phyloP scores from a whole-genome alignment of 2,329 filamentous ascomycete genomes.

The Fusarium multiceps region DNA sequence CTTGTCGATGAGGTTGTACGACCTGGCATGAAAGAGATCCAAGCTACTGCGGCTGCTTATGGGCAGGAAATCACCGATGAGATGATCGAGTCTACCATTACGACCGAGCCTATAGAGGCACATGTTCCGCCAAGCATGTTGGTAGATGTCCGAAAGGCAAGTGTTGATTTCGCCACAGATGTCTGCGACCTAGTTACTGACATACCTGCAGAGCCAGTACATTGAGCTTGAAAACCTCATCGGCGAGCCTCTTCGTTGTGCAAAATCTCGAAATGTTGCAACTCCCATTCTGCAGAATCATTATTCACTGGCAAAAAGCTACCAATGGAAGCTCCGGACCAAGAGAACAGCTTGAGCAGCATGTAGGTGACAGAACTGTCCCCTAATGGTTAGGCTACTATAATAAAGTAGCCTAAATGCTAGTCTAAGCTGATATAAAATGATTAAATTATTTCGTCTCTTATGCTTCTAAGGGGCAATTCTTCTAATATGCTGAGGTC shows the following conservation, averaged over 20 bases:
- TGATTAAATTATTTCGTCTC: not conserved
- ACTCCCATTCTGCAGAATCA: slow-evolving; percentile 33
- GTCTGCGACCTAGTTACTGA: slow-evolving; percentile 5
- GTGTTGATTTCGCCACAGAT: not conserved
- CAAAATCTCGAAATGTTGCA: slow-evolving; percentile 30
- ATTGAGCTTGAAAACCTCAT: slow-evolving; percentile 44
- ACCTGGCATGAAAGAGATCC: slow-evolving; percentile 42
- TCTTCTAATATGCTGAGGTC: not conserved
- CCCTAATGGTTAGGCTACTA: not conserved
- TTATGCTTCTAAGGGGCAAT: not conserved
- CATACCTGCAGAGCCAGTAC: slow-evolving; percentile 35
- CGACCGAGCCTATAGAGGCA: slow-evolving; percentile 39
- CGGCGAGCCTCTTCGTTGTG: slow-evolving; percentile 41
- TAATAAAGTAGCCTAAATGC: not conserved
- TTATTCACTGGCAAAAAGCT: slow-evolving; percentile 36
- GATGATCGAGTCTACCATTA: slow-evolving; percentile 38
- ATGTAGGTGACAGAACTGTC: not conserved
- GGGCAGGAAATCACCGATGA: slow-evolving; percentile 40
- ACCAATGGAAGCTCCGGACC: slow-evolving; percentile 40
- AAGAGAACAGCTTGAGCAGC: slow-evolving; percentile 7
- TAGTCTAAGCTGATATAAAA: not conserved
- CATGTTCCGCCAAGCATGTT: slow-evolving; percentile 44
- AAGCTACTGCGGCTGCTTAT: slow-evolving; percentile 37
- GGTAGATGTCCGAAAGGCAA: slow-evolving; percentile 39
- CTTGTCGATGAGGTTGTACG: slow-evolving; percentile 39